phyloP scores from a whole-genome alignment of 2,329 filamentous ascomycete species.

The Botrytis hyacinthi region DNA sequence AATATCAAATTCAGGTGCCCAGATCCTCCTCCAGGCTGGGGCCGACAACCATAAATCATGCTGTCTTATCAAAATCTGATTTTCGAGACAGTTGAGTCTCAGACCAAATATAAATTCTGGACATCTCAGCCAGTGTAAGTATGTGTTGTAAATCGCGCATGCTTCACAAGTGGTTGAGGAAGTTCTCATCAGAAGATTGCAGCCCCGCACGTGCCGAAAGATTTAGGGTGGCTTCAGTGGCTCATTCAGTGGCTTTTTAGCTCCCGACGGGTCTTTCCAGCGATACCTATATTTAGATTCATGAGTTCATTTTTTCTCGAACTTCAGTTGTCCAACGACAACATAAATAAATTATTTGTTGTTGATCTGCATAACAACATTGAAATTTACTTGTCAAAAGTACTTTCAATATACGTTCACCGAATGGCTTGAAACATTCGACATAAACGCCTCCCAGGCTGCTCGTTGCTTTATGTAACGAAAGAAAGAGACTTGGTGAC shows the following conservation, averaged over 20 bases:
- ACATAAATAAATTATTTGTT: background rate
- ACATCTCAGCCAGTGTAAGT: background rate
- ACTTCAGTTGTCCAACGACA: background rate
- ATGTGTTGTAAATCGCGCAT: background rate
- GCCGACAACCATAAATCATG: background rate
- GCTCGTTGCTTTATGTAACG: background rate
- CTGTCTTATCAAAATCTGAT: background rate
- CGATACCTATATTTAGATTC: conserved; percentile 5
- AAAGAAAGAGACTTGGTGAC: background rate
- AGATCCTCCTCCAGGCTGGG: background rate
- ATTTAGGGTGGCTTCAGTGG: background rate
- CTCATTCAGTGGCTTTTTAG: background rate
- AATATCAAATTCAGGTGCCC: background rate
- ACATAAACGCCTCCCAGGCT: background rate
- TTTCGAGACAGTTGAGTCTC: background rate
- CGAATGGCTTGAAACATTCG: background rate
- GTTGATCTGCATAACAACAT: background rate
- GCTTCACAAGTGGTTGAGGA: background rate
- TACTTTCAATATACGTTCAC: background rate
- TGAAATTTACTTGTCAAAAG: background rate
- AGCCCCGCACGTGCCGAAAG: conserved; percentile 4
- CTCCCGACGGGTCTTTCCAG: background rate
- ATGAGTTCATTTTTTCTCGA: background rate
- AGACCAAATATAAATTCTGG: background rate
- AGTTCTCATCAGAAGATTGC: background rate